phyloP scores from a whole-genome alignment of 2,329 filamentous ascomycete genomes.

The Lecanicillium sp. region DNA sequence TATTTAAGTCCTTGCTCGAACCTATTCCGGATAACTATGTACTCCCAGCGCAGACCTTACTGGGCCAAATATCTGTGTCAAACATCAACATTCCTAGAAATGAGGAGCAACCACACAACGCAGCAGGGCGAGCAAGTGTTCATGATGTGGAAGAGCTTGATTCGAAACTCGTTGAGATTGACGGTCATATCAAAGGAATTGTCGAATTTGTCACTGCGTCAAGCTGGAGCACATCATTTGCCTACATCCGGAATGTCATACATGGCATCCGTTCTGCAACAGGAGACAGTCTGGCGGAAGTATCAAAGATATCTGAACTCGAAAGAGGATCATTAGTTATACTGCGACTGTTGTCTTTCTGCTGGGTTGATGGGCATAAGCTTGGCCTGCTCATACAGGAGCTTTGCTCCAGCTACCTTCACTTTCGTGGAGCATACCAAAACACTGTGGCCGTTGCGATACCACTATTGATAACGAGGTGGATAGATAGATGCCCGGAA shows the following conservation, averaged over 20 bases:
- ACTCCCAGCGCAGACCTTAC: slow-evolving; percentile 47
- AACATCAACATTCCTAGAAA: slow-evolving; percentile 26
- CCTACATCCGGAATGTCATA: slow-evolving; percentile 47
- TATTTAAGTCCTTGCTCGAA: slow-evolving; percentile 47
- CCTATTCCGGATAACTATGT: slow-evolving; percentile 51
- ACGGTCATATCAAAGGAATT: slow-evolving; percentile 46
- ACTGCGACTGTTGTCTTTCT: slow-evolving; percentile 52
- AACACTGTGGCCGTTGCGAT: slow-evolving; percentile 54
- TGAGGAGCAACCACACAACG: no score
- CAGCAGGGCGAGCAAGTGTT: slow-evolving; percentile 1
- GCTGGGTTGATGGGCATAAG: slow-evolving; percentile 57
- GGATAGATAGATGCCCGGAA: slow-evolving; percentile 56
- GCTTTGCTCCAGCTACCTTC: slow-evolving; percentile 58
- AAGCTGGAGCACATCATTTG: slow-evolving; percentile 53
- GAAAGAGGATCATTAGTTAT: slow-evolving; percentile 45
- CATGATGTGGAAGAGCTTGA: slow-evolving; percentile 14
- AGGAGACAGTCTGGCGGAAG: slow-evolving; percentile 28
- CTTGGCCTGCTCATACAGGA: slow-evolving; percentile 57
- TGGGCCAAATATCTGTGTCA: slow-evolving; percentile 41
- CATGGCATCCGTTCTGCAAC: slow-evolving; percentile 40
- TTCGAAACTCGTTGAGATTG: slow-evolving; percentile 37
- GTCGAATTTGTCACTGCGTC: slow-evolving; percentile 59
- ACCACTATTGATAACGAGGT: slow-evolving; percentile 56
- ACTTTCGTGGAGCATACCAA: slow-evolving; percentile 57
- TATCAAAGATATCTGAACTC: slow-evolving; percentile 30